Percentiles rank a stretch among this genome's conserved stretches.
Conservation (phyloP, 176 grass and related monocot species). For the Stipa capillata region DNA sequence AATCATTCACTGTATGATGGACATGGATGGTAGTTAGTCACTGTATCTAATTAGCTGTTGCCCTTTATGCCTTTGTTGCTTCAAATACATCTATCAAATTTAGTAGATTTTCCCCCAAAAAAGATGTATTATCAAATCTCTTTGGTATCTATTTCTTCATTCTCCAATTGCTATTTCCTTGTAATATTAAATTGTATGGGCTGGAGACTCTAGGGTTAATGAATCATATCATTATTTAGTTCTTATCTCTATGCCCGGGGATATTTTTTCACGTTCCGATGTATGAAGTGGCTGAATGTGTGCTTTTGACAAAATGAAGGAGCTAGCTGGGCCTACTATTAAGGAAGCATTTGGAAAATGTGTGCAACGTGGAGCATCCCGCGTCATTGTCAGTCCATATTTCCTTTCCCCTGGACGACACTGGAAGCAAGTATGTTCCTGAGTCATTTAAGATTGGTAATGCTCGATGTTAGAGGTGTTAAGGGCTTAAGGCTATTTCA, state of each 20-base stretch:
- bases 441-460: neutral
- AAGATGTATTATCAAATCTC: neutral
- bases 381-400: conserved; percentile 74
- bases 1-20: neutral
- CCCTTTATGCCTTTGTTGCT: neutral
- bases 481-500: neutral
- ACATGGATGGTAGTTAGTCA: neutral
- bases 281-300: neutral
- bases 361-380: conserved; percentile 64
- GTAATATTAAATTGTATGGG: neutral
- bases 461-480: neutral
- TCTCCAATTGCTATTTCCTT: neutral
- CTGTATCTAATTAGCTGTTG: neutral
- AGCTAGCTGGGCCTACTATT: conserved; percentile 75
- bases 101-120: too few relatives aligned
- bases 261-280: neutral
- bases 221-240: neutral
- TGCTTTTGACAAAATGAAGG: conserved; percentile 45
- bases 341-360: conserved; percentile 79
- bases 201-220: neutral
- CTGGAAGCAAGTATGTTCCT: conserved; percentile 64
- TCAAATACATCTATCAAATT: too few relatives aligned
- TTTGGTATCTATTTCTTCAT: neutral
- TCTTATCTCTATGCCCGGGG: neutral
- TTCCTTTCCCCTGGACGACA: conserved; percentile 91